A percentile compares a stretch with the other conserved stretches of the same genome.
These are phyloP conservation scores for Misopates orontium DNA, from an alignment of 257 asterid species.

Conservation along the genomic window DNA sequence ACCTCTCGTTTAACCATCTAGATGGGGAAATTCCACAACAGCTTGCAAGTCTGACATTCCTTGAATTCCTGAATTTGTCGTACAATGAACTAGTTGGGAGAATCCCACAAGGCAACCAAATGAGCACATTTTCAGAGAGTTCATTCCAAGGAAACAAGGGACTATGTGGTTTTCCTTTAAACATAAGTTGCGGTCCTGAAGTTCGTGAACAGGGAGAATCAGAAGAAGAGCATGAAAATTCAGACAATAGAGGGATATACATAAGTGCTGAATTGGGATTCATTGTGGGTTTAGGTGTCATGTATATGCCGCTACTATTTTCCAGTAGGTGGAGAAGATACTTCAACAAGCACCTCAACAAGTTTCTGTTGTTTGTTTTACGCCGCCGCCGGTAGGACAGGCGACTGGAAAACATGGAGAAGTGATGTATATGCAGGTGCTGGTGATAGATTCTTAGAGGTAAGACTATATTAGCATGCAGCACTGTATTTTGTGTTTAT, in stretches of 20 bases:
- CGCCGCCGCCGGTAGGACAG: constrained; percentile 9
- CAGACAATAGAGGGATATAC: constrained; percentile 18
- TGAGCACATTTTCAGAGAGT: constrained; percentile 39
- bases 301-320: constrained; percentile 19
- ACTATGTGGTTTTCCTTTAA: constrained; percentile 52
- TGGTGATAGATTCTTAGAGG: too few species aligned
- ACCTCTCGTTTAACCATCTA: constrained; percentile 43
- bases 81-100: constrained; percentile 41
- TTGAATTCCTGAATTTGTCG: constrained; percentile 47
- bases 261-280: constrained; percentile 37
- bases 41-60: constrained; percentile 46
- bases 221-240: neutral
- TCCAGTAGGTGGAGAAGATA: constrained; percentile 29
- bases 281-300: constrained; percentile 27
- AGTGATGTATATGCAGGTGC: too few species aligned
- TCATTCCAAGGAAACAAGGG: constrained; percentile 47
- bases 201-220: neutral
- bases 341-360: constrained; percentile 13
- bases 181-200: constrained; percentile 18
- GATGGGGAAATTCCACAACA: constrained; percentile 45
- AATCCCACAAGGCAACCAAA: constrained; percentile 50
- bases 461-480: too few species aligned
- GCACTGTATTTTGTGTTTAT: too few species aligned
- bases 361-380: constrained; percentile 15
- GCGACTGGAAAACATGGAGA: too few species aligned